phyloP scores from a whole-genome alignment of 352 stramenopile species.

The Thalassiosira livingstoniorum region DNA sequence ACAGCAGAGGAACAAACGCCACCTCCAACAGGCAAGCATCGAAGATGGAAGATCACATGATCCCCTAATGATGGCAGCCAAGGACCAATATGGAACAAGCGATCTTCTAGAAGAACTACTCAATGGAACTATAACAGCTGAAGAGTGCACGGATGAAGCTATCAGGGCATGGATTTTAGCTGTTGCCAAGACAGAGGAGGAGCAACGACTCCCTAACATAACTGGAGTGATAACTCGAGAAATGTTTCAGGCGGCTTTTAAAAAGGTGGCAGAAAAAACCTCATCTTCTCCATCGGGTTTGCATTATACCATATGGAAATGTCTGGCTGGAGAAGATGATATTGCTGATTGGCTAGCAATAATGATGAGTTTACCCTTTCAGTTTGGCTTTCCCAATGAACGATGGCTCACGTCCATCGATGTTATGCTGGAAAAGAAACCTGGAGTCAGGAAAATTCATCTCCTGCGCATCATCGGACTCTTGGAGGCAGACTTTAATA shows the following conservation, averaged over 20 bases:
- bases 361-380: not conserved
- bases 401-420: not conserved
- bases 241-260: no score
- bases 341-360: no score
- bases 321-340: not conserved
- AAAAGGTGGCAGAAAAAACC: constrained; percentile 3
- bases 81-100: not conserved
- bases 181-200: no score
- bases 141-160: no score
- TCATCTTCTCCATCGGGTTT: constrained; percentile 5
- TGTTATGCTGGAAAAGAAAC: constrained; percentile 1
- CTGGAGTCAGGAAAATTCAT: not conserved
- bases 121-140: no score
- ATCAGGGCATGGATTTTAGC: no score
- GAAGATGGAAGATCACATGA: not conserved
- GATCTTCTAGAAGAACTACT: not conserved
- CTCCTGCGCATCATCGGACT: not conserved
- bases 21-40: not conserved
- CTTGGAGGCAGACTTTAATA: constrained; percentile 28
- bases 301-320: not conserved
- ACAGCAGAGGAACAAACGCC: not conserved
- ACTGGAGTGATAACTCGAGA: no score
- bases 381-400: not conserved
- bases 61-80: not conserved
- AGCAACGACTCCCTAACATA: no score